Evolutionary conservation across 2,329 filamentous ascomycete species (phyloP).

Genomic region (Stemphylium lycopersici): DNA sequence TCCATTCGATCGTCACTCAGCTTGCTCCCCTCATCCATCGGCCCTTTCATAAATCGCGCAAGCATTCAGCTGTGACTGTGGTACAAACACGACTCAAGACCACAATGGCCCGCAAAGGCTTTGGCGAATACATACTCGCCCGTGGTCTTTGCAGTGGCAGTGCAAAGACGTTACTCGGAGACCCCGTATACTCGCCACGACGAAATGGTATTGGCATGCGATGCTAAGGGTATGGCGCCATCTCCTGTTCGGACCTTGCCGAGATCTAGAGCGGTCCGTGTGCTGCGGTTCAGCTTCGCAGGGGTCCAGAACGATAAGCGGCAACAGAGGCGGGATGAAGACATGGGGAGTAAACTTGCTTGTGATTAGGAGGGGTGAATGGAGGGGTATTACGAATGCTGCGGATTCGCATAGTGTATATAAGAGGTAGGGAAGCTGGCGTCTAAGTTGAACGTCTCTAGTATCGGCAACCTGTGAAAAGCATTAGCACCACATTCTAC

Average conservation of each 20-base stretch:
- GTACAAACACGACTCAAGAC: neutral
- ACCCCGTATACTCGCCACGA: neutral
- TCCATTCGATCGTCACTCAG: too few species aligned
- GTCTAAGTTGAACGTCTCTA: neutral
- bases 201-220: neutral
- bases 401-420: neutral
- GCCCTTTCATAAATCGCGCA: neutral
- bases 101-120: neutral
- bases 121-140: neutral
- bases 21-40: too few species aligned
- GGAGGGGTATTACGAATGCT: neutral
- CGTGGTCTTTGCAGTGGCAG: neutral
- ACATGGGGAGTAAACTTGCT: conserved; percentile 2
- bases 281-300: conserved; percentile 6
- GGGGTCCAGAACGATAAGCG: conserved; percentile 1
- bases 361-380: conserved; percentile 5
- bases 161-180: neutral
- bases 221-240: neutral
- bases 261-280: conserved; percentile 8
- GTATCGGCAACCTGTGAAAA: neutral
- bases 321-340: neutral
- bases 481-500: neutral
- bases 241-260: neutral
- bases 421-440: neutral
- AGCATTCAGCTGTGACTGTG: neutral